Conservation (phyloP, 148 eudicot genomes). For the Diospyros lotus region DNA sequence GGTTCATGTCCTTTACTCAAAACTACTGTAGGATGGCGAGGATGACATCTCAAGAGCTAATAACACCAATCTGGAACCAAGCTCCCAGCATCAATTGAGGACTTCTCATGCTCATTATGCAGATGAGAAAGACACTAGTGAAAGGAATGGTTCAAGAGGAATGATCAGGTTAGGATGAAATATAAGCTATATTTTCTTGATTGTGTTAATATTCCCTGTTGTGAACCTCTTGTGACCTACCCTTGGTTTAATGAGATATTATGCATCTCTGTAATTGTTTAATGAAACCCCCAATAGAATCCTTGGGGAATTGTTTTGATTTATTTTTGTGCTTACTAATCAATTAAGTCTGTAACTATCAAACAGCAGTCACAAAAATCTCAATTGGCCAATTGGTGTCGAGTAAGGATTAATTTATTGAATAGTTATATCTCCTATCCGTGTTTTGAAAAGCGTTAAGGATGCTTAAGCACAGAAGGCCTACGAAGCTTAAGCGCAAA, state of each 20-base stretch:
- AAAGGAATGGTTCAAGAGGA: conserved; percentile 66
- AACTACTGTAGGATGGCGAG: conserved; percentile 95
- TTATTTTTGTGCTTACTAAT: background rate
- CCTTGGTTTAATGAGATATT: background rate
- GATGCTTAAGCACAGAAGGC: too few species aligned
- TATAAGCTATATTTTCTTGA: background rate
- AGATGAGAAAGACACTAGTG: conserved; percentile 47
- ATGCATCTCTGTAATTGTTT: background rate
- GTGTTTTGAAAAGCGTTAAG: background rate
- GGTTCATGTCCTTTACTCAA: conserved; percentile 99
- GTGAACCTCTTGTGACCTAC: background rate
- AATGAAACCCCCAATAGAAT: background rate
- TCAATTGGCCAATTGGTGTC: background rate
- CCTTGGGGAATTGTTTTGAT: background rate
- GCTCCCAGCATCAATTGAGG: conserved; percentile 33
- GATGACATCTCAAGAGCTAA: conserved; percentile 28
- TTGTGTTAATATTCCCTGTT: conserved; percentile 1
- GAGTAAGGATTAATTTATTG: background rate
- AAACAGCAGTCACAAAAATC: background rate
- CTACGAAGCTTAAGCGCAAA: too few species aligned
- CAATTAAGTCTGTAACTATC: background rate
- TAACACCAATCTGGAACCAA: conserved; percentile 36
- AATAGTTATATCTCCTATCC: background rate
- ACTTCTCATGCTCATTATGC: conserved; percentile 34
- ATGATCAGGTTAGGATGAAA: conserved; percentile 52